Base-by-base conservation (phyloP, 1,139 yeast species). In the Chernovozyma aurita region DNA sequence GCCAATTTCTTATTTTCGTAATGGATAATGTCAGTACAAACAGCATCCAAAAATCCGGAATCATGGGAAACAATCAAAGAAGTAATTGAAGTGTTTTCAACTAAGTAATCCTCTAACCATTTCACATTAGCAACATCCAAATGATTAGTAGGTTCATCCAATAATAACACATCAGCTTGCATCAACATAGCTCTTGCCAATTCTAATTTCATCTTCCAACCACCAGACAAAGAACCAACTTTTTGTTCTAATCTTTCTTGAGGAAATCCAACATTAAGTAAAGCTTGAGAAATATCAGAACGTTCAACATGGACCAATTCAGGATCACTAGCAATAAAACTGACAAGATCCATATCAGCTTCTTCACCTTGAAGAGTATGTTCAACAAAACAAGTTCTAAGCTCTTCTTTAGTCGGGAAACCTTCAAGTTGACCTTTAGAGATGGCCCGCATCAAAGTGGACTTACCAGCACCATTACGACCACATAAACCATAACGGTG, bases 131-230 rank as follows among this genome's bases (percentile, higher is more conserved):
- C 73, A 39, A 87, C 96, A 70, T 92, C 98, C 76, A 92, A 80
- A 69, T 92, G 98, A 71, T 92, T 92, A 48, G 98, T 92, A 62
- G 98, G 98, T 78, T 92, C 98, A 65, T 92, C 98, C 58, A 92
- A 75, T 52, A 92, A 70, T 50, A 92, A 75, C 37, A 92, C 90
- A 64, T 92, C 98, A 25, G 98, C 98, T 65, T 84, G 87, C 90
- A 88, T 86, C 53, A 92, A 73, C 95, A 92, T 90, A 33, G 98
- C 98, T 70, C 97, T 84, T 15, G 98, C 98, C 55, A 92, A 74
- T 63, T 90, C 98, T 48, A 92, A 76, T 70, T 92, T 92, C 98
- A 92, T 92, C 67, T 92, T 92, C 97, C 97, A 88, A 59, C 98
- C 98, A 63, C 98, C 98, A 40, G 97, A 87, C 45, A 92, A 72